These are phyloP conservation scores for Mycena epipterygia DNA, from an alignment of 768 basidiomycete genomes.

Conservation along the genomic window DNA sequence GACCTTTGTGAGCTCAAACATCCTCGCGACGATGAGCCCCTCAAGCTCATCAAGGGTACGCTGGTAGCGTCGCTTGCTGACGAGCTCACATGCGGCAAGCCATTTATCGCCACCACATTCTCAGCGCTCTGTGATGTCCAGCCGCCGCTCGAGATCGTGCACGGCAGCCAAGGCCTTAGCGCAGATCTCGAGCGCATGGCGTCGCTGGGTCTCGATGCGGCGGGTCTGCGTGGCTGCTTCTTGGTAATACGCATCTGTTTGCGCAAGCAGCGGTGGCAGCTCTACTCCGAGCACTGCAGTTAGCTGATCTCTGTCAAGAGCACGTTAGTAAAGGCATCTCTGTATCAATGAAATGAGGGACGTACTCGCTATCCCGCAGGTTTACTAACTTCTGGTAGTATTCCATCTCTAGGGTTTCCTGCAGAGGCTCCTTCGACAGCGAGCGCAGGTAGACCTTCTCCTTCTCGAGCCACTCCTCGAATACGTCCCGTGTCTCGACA, in stretches of 20 bases:
- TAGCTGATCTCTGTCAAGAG: not conserved
- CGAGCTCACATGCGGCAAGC: not conserved
- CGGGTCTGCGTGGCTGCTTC: not conserved
- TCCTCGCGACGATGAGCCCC: not conserved
- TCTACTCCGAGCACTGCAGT: not conserved
- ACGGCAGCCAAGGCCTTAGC: not conserved
- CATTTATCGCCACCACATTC: not conserved
- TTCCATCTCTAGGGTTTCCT: not conserved
- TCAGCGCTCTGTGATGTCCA: not conserved
- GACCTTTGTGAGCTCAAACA: not conserved
- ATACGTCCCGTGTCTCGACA: too few species aligned
- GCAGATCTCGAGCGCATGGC: not conserved
- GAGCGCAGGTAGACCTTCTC: not conserved
- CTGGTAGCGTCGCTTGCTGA: not conserved
- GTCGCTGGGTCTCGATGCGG: not conserved
- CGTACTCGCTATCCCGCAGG: not conserved
- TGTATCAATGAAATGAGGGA: not conserved
- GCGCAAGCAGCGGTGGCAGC: not conserved
- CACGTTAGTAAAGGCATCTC: not conserved
- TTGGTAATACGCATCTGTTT: not conserved
- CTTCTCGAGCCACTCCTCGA: not conserved
- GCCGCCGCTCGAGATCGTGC: not conserved
- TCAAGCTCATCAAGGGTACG: not conserved
- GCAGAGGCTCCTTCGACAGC: not conserved
- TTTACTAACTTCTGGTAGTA: not conserved